Conservation (phyloP, 140 eudicot species). For the Oenanthe javanica region DNA sequence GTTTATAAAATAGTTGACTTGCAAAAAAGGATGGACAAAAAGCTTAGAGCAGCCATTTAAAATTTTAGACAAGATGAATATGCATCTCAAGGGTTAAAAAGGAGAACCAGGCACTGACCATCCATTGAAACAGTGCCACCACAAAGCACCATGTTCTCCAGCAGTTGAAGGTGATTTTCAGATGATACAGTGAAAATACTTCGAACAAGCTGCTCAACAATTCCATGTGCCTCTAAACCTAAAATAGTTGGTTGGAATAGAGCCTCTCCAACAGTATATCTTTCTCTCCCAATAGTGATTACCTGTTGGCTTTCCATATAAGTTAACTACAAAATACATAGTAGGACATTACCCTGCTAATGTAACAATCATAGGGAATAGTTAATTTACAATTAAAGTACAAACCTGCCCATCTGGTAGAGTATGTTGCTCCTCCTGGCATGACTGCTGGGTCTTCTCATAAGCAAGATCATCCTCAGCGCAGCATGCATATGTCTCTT, state of each 20-base stretch:
- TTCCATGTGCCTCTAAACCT: slow-evolving; percentile 84
- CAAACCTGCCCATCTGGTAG: slow-evolving; percentile 95
- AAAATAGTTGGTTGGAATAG: slow-evolving; percentile 82
- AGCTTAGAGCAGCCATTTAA: not conserved
- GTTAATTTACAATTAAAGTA: not conserved
- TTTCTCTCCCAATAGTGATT: slow-evolving; percentile 63
- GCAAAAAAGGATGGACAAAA: not conserved
- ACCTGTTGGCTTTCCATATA: slow-evolving; percentile 35
- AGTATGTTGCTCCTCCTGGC: slow-evolving; percentile 76
- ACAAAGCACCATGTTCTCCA: slow-evolving; percentile 89
- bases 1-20: not conserved
- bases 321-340: not conserved
- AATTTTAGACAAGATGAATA: not conserved
- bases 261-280: slow-evolving; percentile 89
- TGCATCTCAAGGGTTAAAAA: not conserved
- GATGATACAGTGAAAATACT: slow-evolving; percentile 77
- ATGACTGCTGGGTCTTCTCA: slow-evolving; percentile 33
- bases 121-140: slow-evolving; percentile 84
- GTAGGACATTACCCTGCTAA: not conserved
- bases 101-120: slow-evolving; percentile 27
- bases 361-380: not conserved
- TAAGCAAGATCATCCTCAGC: slow-evolving; percentile 85
- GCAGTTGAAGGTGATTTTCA: slow-evolving; percentile 83
- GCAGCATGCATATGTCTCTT: slow-evolving; percentile 77
- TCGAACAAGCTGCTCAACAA: slow-evolving; percentile 96